Conservation (phyloP, 108 stramenopile genomes). For the Mayamaea pseudoterrestris region DNA sequence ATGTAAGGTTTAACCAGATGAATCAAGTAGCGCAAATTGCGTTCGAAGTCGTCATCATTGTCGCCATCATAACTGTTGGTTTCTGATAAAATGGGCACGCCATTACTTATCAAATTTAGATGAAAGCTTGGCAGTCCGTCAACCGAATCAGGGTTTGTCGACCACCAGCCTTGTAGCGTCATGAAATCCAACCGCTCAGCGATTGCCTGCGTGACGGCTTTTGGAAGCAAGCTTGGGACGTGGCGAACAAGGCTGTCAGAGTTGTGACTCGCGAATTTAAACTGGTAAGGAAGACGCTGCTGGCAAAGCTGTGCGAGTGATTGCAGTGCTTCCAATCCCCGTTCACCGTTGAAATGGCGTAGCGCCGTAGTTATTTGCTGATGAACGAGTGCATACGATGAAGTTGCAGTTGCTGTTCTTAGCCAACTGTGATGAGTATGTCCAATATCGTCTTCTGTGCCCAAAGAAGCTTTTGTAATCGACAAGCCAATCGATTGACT, state of each 20-base stretch:
- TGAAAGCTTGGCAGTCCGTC: constrained; percentile 66
- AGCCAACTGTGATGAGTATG: background rate
- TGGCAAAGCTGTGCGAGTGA: background rate
- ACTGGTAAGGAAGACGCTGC: constrained; percentile 14
- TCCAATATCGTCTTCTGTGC: background rate
- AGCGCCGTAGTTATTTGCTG: constrained; percentile 5
- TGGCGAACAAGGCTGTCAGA: constrained; percentile 8
- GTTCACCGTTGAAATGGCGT: background rate
- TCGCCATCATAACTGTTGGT: constrained; percentile 1
- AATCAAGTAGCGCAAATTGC: constrained; percentile 20
- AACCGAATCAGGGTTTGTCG: constrained; percentile 61
- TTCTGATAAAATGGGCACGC: constrained; percentile 23
- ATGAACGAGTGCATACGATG: background rate
- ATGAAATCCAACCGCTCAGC: constrained; percentile 10
- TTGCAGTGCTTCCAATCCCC: constrained; percentile 3
- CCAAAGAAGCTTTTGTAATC: background rate
- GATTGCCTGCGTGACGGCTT: constrained; percentile 4
- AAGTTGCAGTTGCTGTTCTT: background rate
- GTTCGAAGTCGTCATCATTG: constrained; percentile 14
- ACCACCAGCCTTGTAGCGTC: constrained; percentile 33
- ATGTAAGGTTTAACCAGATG: constrained; percentile 31
- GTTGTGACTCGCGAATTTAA: background rate
- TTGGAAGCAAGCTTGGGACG: constrained; percentile 13
- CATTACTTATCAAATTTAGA: constrained; percentile 48
- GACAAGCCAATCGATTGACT: background rate